These are phyloP conservation scores for Daldinia vernicosa DNA, from an alignment of 495 filamentous ascomycete genomes.

Conservation along the genomic window DNA sequence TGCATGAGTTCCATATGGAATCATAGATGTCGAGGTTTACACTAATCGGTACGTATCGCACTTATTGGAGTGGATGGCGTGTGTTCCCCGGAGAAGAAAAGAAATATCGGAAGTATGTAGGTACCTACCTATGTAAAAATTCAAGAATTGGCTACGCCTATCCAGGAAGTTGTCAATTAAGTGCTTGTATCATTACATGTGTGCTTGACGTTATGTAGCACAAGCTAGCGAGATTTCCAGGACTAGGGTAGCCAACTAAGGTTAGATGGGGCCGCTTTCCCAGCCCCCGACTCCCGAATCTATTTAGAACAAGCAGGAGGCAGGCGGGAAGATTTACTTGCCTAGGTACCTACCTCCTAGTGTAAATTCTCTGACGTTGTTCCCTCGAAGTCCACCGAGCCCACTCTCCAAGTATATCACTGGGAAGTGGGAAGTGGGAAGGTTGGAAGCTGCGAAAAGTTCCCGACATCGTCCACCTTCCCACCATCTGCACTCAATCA, in stretches of 20 bases:
- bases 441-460: background rate
- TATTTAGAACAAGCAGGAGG: background rate
- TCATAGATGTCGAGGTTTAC: constrained; percentile 2
- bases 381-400: constrained; percentile 28
- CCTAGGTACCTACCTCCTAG: too few species aligned
- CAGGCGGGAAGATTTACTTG: constrained; percentile 7
- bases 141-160: constrained; percentile 24
- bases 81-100: background rate
- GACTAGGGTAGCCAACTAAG: constrained; percentile 20
- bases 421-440: background rate
- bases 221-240: constrained; percentile 10
- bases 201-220: constrained; percentile 30
- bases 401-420: background rate
- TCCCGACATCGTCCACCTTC: constrained; percentile 14
- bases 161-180: constrained; percentile 23
- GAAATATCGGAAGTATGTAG: background rate
- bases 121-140: constrained; percentile 14
- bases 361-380: constrained; percentile 35
- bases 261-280: constrained; percentile 25
- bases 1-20: background rate
- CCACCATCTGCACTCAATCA: constrained; percentile 16
- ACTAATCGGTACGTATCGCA: too few species aligned
- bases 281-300: constrained; percentile 28
- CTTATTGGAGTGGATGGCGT: background rate
- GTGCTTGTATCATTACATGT: constrained; percentile 22